Evolutionary conservation across 1,284 basidiomycete genomes (phyloP).

Genomic region (Ceratobasidium theobromae): DNA sequence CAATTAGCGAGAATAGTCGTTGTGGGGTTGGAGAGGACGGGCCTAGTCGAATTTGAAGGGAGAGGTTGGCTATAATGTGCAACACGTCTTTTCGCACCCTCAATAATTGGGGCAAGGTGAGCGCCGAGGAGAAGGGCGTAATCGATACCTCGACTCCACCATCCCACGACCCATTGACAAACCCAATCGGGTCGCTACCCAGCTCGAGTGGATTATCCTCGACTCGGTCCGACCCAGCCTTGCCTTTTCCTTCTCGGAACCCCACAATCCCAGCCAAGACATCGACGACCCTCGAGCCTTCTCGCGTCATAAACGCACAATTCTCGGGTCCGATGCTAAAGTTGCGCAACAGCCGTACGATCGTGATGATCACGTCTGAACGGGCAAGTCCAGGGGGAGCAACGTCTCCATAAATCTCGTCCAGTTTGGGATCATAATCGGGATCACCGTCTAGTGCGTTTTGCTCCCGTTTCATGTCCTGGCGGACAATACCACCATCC

Average conservation of each 20-base stretch:
- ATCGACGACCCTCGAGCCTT: conserved; percentile 47
- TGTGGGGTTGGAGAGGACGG: conserved; percentile 48
- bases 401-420: conserved; percentile 49
- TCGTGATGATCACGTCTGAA: conserved; percentile 64
- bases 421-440: conserved; percentile 48
- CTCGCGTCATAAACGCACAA: conserved; percentile 62
- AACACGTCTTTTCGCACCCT: conserved; percentile 77
- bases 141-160: conserved; percentile 7
- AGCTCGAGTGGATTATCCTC: too few species aligned
- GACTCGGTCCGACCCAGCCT: too few species aligned
- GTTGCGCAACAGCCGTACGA: conserved; percentile 85
- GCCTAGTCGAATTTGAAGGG: conserved; percentile 38
- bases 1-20: conserved; percentile 67
- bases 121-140: conserved; percentile 50
- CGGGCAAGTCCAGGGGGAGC: conserved; percentile 54
- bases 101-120: conserved; percentile 72
- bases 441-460: conserved; percentile 32
- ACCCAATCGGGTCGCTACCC: not conserved
- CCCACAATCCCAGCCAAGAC: conserved; percentile 52
- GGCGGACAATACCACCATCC: not conserved
- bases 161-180: conserved; percentile 42
- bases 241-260: conserved; percentile 43
- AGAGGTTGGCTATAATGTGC: conserved; percentile 69
- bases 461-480: conserved; percentile 11
- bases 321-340: conserved; percentile 78